Conservation (phyloP, 2,329 filamentous ascomycete species). For the Xylaria sp. region DNA sequence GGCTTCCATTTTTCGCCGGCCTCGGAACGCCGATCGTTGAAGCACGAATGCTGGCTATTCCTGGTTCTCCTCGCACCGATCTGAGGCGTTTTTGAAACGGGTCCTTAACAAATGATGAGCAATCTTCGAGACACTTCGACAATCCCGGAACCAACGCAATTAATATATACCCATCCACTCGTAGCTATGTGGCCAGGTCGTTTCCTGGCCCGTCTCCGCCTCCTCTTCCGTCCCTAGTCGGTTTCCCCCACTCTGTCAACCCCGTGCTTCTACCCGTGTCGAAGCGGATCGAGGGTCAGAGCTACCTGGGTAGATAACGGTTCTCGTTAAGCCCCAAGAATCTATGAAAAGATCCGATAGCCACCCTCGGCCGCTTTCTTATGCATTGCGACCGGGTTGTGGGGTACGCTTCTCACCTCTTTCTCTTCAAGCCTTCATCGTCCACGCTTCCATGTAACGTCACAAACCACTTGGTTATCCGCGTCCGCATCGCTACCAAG, state of each 20-base stretch:
- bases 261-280: too few species aligned
- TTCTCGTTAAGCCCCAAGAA: constrained; percentile 6
- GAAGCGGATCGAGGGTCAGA: constrained; percentile 14
- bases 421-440: constrained; percentile 8
- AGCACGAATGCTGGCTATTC: neutral
- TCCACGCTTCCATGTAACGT: constrained; percentile 37
- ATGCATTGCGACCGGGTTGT: constrained; percentile 5
- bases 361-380: constrained; percentile 1
- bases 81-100: constrained; percentile 24
- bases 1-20: neutral
- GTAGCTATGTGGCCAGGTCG: constrained; percentile 31
- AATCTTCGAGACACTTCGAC: constrained; percentile 24
- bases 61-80: neutral
- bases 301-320: too few species aligned
- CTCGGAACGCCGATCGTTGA: neutral
- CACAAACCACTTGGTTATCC: constrained; percentile 24
- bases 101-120: constrained; percentile 31
- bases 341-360: constrained; percentile 10
- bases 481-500: constrained; percentile 1
- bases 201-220: constrained; percentile 30
- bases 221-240: constrained; percentile 22
- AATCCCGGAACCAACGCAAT: constrained; percentile 32
- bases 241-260: constrained; percentile 12
- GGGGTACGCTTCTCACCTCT: neutral
- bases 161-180: constrained; percentile 39